Evolutionary conservation across 306 rosid genomes (phyloP).

Genomic region (Cucurbita moschata): DNA sequence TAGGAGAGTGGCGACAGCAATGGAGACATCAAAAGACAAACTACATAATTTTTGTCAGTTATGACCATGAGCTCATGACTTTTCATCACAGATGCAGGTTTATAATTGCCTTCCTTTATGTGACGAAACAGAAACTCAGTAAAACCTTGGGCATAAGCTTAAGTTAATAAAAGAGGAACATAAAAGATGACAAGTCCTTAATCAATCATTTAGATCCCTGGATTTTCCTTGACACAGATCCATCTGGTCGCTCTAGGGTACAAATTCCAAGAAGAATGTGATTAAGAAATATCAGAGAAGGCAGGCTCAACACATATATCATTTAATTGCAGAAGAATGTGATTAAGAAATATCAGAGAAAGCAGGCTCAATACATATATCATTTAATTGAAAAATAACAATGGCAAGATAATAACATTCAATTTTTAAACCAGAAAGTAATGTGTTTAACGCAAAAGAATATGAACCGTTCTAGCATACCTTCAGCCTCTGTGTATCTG

Average conservation of each 20-base stretch:
- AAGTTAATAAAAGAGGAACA: not conserved
- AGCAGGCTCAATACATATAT: not conserved
- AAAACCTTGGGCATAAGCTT: not conserved
- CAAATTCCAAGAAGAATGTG: not conserved
- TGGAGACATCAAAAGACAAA: not conserved
- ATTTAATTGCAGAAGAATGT: not conserved
- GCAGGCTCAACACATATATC: not conserved
- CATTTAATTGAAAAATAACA: not conserved
- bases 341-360: not conserved
- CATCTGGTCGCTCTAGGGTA: not conserved
- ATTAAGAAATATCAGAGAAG: not conserved
- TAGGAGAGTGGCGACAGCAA: not conserved
- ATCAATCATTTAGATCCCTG: not conserved
- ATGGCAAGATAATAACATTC: not conserved
- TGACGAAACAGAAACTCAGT: not conserved
- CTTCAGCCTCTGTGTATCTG: constrained; percentile 98
- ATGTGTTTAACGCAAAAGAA: constrained; percentile 3
- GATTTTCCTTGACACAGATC: not conserved
- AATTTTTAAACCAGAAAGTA: not conserved
- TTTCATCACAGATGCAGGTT: not conserved
- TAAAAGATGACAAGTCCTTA: not conserved
- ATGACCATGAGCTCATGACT: not conserved
- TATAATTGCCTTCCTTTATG: not conserved
- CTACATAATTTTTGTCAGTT: not conserved
- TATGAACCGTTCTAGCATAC: constrained; percentile 26